phyloP scores from a whole-genome alignment of 2,329 filamentous ascomycete genomes.

The Diaporthe nobilis region DNA sequence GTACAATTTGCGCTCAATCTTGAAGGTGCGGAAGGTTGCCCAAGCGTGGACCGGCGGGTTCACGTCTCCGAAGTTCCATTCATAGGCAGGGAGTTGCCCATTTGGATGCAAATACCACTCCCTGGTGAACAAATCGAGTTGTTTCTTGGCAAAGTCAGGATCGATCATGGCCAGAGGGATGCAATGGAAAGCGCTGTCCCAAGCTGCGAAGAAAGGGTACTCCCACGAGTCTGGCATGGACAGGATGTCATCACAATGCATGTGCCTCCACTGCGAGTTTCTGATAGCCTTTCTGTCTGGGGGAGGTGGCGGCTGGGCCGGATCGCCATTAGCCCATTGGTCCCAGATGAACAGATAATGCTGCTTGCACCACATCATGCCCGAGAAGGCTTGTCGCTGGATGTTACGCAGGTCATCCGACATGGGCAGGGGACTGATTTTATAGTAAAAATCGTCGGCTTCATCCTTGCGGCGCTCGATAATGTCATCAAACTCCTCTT shows the following conservation, averaged over 20 bases:
- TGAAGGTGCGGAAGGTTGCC: slow-evolving; percentile 96
- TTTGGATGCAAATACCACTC: slow-evolving; percentile 99
- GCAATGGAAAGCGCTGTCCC: slow-evolving; percentile 97
- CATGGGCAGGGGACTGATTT: slow-evolving; percentile 94
- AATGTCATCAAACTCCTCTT: slow-evolving; percentile 92
- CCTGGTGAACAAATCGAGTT: slow-evolving; percentile 93
- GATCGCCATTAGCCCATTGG: slow-evolving; percentile 96
- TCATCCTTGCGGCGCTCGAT: slow-evolving; percentile 90
- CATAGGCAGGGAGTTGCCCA: slow-evolving; percentile 90
- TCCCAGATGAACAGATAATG: slow-evolving; percentile 98
- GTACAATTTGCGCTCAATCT: slow-evolving; percentile 98
- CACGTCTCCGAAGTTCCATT: slow-evolving; percentile 98
- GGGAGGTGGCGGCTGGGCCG: slow-evolving; percentile 88
- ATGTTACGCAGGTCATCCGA: slow-evolving; percentile 94
- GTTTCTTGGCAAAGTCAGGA: slow-evolving; percentile 97
- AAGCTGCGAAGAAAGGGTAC: slow-evolving; percentile 97
- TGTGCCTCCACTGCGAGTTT: slow-evolving; percentile 93
- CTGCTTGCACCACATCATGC: slow-evolving; percentile 99
- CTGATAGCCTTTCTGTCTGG: slow-evolving; percentile 83
- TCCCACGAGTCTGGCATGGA: slow-evolving; percentile 99
- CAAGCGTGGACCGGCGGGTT: slow-evolving; percentile 97
- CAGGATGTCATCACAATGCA: slow-evolving; percentile 93
- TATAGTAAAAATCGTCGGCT: slow-evolving; percentile 95
- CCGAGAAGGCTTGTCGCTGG: slow-evolving; percentile 92
- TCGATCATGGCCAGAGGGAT: slow-evolving; percentile 98